Percentiles rank a stretch among this genome's conserved stretches.
Evolutionary conservation across 2,329 filamentous ascomycete genomes (phyloP).

Genomic region (Cercospora sesami): DNA sequence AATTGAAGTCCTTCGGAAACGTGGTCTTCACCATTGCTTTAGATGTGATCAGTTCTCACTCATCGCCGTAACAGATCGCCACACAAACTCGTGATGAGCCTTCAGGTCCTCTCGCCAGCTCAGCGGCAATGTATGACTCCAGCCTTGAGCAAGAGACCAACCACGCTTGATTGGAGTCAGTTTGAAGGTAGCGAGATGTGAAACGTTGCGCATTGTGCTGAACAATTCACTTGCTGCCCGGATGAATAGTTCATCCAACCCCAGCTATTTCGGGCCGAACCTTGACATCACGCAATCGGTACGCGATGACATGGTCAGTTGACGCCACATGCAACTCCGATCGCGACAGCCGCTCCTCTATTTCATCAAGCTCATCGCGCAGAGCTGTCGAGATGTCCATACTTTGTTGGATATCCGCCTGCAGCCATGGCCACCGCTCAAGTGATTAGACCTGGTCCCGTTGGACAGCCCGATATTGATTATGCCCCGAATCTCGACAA

Average conservation of each 20-base stretch:
- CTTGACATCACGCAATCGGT: conserved; percentile 14
- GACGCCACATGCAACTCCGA: conserved; percentile 12
- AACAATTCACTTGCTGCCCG: neutral
- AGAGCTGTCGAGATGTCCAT: neutral
- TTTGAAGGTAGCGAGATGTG: neutral
- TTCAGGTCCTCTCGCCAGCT: neutral
- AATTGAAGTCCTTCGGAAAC: neutral
- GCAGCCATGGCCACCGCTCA: conserved; percentile 21
- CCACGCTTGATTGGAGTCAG: neutral
- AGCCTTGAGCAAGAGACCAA: neutral
- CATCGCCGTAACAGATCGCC: too few relatives aligned
- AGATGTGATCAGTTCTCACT: neutral
- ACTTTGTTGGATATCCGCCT: neutral
- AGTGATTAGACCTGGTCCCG: conserved; percentile 18
- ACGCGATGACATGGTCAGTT: conserved; percentile 3
- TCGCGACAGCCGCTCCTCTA: conserved; percentile 8
- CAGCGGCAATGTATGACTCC: neutral
- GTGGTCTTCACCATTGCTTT: neutral
- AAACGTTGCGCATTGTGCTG: neutral
- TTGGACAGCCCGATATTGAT: conserved; percentile 57
- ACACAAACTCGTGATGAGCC: too few relatives aligned
- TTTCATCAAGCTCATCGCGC: neutral
- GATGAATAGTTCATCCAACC: neutral
- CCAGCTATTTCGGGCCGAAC: conserved; percentile 1
- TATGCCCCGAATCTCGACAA: conserved; percentile 58